phyloP scores from a whole-genome alignment of 2,329 filamentous ascomycete species.

The Colletotrichum orchidophilum region DNA sequence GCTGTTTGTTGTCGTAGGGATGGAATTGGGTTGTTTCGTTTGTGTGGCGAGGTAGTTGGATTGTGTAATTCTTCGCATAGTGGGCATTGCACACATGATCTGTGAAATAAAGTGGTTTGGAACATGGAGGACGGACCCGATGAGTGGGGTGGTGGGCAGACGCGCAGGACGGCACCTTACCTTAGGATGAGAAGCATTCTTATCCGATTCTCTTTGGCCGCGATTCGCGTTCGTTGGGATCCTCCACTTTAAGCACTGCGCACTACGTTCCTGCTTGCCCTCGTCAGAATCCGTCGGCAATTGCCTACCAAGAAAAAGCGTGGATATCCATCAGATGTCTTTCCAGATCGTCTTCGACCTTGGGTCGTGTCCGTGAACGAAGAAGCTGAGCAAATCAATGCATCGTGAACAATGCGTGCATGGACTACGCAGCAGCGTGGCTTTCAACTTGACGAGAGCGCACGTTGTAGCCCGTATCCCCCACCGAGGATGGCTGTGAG shows the following conservation, averaged over 20 bases:
- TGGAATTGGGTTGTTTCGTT: constrained; percentile 21
- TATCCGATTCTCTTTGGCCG: neutral
- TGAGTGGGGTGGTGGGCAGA: neutral
- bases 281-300: too few relatives aligned
- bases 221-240: neutral
- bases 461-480: neutral
- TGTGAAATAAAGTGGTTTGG: neutral
- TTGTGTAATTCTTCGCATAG: neutral
- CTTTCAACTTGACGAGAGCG: neutral
- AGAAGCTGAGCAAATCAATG: neutral
- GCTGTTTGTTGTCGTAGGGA: neutral
- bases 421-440: neutral
- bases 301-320: too few relatives aligned
- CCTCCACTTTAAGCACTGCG: neutral
- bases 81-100: neutral
- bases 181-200: neutral
- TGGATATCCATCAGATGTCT: neutral
- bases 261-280: neutral
- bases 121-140: neutral
- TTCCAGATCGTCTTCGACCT: neutral
- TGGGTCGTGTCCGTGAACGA: neutral
- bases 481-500: constrained; percentile 17
- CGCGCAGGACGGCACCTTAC: too few relatives aligned
- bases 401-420: neutral
- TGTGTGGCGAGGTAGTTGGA: neutral